A percentile compares a stretch with the other conserved stretches of the same genome.
Conservation (phyloP, 2,329 filamentous ascomycete genomes). For the Fonsecaea erecta region DNA sequence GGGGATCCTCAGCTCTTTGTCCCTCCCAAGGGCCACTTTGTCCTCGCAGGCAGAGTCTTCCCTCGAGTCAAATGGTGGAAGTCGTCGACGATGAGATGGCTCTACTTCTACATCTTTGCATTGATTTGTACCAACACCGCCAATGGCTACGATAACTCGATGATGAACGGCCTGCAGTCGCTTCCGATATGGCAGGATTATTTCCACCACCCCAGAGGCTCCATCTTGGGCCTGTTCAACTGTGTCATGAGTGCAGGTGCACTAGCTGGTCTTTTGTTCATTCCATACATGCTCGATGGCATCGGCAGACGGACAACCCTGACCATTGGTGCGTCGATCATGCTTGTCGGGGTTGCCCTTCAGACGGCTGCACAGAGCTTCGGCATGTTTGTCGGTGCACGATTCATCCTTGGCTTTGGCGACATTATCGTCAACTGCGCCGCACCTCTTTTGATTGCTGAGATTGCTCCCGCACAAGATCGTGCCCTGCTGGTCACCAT, state of each 20-base stretch:
- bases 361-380: conserved; percentile 39
- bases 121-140: conserved; percentile 42
- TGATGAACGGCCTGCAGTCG: conserved; percentile 58
- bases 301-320: conserved; percentile 33
- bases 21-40: conserved; percentile 38
- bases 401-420: conserved; percentile 41
- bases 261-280: conserved; percentile 32
- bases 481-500: conserved; percentile 34
- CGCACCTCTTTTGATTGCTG: conserved; percentile 40
- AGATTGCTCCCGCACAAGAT: conserved; percentile 42
- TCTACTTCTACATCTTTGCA: conserved; percentile 42
- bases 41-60: conserved; percentile 39
- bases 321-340: conserved; percentile 29
- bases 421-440: conserved; percentile 39
- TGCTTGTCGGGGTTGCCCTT: conserved; percentile 40
- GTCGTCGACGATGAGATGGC: conserved; percentile 39
- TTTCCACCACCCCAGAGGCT: conserved; percentile 40
- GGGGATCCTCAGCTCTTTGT: neutral
- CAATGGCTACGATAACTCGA: conserved; percentile 55
- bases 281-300: conserved; percentile 35
- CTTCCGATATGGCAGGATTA: conserved; percentile 51
- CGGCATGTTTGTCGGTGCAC: conserved; percentile 40
- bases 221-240: conserved; percentile 38
- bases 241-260: conserved; percentile 36
- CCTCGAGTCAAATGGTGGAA: conserved; percentile 41